Base-by-base conservation (phyloP, 192 early-diverging fungal species). In the Pilaira anomala region DNA sequence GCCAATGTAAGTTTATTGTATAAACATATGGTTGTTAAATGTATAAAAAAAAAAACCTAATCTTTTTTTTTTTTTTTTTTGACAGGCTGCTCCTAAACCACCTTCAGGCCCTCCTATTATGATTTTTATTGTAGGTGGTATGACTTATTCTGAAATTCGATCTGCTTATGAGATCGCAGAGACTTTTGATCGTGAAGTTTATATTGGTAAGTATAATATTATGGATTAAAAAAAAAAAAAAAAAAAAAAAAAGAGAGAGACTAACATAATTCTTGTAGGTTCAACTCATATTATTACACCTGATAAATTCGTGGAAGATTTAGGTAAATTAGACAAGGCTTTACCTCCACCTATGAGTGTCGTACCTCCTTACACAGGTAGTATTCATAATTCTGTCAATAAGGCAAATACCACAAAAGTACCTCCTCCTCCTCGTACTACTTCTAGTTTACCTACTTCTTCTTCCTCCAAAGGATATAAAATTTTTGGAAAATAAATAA, bases 81-180 rank as follows among this genome's bases (percentile, higher is more conserved):
- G 28, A 16, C 53, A 67, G 25, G 55, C 64, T 29, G 76, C 67
- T 3, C 36, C 74, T 2, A 78, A 75, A 60, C 79, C 54, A 60
- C 69, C 59, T 45, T 51, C 44, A 18, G 44, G 59, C 1, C 59
- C 59, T 28, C 84, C 33, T 66, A 85, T 92, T 16, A 81, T 93
- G 50, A 70, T 95, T 7, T 95, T 95, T 60, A 75, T 93, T 46
- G 81, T 89, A 28, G 93, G 93, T 39, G 93, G 93, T 21, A 71
- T 90, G 33, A 85, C 88, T 19, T 90, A 84, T 33, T 86, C 91
- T 29, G 93, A 95, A 69, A 77, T 94, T 36, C 80, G 90, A 33
- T 71, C 81, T 3, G 74, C 78, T 36, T 86, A 91, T 65, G 90
- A 92, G 46, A 63, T 93, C 7, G 75, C 80, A 7, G 77, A 82